Evolutionary conservation across 257 asterid genomes (phyloP).

Genomic region (Solanum tarapatanum): DNA sequence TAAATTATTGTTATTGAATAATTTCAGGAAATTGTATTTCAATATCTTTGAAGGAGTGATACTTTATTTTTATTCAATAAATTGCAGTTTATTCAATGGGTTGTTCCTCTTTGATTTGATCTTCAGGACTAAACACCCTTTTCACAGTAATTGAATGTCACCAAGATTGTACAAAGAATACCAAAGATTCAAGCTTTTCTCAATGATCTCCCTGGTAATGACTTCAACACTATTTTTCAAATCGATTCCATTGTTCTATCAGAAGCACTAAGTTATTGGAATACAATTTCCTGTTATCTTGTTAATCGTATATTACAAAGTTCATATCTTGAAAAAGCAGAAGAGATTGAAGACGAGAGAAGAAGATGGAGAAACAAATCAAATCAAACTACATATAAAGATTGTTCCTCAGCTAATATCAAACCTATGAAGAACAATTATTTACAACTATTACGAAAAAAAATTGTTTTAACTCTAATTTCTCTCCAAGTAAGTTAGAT

Average conservation of each 20-base stretch:
- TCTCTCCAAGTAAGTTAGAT: not conserved
- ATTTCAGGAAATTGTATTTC: not conserved
- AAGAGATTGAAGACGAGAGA: not conserved
- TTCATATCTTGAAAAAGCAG: not conserved
- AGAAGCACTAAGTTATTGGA: not conserved
- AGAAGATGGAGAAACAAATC: not conserved
- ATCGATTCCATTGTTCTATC: not conserved
- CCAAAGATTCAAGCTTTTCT: not conserved
- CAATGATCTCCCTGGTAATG: not conserved
- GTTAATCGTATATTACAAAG: not conserved
- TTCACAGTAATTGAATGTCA: not conserved
- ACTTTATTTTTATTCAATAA: not conserved
- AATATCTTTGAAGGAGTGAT: not conserved
- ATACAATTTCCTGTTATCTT: not conserved
- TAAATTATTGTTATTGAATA: not conserved
- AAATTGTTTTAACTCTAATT: not conserved
- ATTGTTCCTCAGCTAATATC: not conserved
- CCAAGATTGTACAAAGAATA: not conserved
- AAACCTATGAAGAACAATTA: not conserved
- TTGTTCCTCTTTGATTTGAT: not conserved
- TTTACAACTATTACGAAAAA: not conserved
- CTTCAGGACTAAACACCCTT: constrained; percentile 29
- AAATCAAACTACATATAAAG: not conserved
- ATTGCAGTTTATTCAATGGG: not conserved
- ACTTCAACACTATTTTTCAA: not conserved